Base-by-base conservation (phyloP, 208 protist species). In the Hexamita inflata region DNA sequence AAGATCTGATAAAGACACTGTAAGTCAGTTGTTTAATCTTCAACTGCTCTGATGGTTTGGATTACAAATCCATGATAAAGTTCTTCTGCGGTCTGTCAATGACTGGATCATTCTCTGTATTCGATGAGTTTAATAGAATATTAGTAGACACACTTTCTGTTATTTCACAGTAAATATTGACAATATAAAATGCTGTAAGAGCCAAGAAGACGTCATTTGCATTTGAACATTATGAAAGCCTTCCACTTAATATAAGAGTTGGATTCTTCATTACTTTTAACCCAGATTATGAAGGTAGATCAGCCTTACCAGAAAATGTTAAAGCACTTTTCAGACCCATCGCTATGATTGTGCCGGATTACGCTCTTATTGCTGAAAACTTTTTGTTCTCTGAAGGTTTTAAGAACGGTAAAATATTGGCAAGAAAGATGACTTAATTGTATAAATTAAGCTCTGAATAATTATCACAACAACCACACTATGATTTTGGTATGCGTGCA, bases 21-120 rank as follows among this genome's bases (percentile, higher is more conserved):
- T 89, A 89, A 0, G 89, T 95, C 75, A 87, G 93, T 77, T 97
- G 92, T 80, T 87, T 97, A 34, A 94, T 98, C 34, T 96, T 96
- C 81, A 97, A 97, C 85, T 97, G 94, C 80, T 93, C 92, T 73
- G 94, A 97, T 77, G 93, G 94, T n/a, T 86, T 98, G n/a, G 93
- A 97, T 82, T 94, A 93, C 80, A 90, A 94, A 82, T 91, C 92
- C 32, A 96, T 98, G 92, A 91, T 89, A 32, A 89, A 87, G 61
- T 97, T 98, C 80, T 97, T 98, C 84, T 92, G 86, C 42, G 95
- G 95, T 1, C 86, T 98, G 0, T 90, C 88, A 38, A 93, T 98
- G 84, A 84, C 86, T 7, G 95, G 94, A 64, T 64, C 73, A 32
- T 98, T 92, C 92, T 93, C 93, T 65, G 97, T 94, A 87, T 98